Base-by-base conservation (phyloP, 2,329 filamentous ascomycete species). In the Monosporascus cannonballus region DNA sequence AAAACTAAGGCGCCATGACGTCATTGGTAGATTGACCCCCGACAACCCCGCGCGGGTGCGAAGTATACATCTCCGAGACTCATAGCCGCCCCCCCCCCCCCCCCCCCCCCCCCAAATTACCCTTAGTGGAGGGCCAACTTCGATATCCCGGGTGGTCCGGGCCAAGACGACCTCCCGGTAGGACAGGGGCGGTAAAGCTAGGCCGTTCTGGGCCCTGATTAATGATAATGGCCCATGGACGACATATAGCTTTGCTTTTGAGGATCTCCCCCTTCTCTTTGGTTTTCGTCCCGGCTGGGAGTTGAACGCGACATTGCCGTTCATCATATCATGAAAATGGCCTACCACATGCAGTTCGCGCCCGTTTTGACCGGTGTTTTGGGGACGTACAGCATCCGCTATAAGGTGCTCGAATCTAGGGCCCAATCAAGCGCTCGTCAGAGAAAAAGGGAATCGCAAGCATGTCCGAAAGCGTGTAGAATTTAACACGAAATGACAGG, bases 401-500 rank as follows among this genome's bases (percentile, higher is more conserved):
- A 30, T 30, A 11, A 14, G 11, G 11, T 30, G 11, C 27, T 14
- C 27, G 9, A 30, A 30, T 30, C 27, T 30, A 3, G 48, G 48
- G 46, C n/a, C 55, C 55, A 59, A 56, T 57, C 52, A 57, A 18
- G 47, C 18, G 17, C 24, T 11, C 9, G 8, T 11, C 25, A 27
- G 27, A 30, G 27, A 9, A 30, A 30, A 51, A 24, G 50, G 45
- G 50, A 53, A 52, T 52, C 49, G 48, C 51, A 57, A 59, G 52
- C 52, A 49, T 52, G 56, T 51, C 57, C 54, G 41, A 59, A 59
- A 58, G 52, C 50, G 57, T 57, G 20, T 39, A 11, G 27, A 30
- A 30, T 14, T 30, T 30, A 30, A 30, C 9, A 4, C 1, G 9
- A 14, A 14, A 30, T 30, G 27, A 9, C 11, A 30, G 27, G 27